These are phyloP conservation scores for Bruguiera gymnorhiza DNA, from an alignment of 345 rosid species.

Conservation along the genomic window DNA sequence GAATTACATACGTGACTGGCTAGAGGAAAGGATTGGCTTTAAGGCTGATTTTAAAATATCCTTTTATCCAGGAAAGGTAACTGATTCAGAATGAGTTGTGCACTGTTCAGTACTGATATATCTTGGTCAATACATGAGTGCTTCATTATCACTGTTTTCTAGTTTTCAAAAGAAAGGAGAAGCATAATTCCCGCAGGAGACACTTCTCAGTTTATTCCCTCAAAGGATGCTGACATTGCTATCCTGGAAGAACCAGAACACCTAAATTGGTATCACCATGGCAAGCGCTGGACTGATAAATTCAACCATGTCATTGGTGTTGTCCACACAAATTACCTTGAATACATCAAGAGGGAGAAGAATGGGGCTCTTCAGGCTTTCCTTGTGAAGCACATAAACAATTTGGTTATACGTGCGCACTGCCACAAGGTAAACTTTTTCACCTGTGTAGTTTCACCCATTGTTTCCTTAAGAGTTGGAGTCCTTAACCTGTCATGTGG, in stretches of 20 bases:
- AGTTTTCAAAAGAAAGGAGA: constrained; percentile 90
- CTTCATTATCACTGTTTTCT: constrained; percentile 18
- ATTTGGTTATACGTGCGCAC: constrained; percentile 81
- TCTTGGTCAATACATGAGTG: constrained; percentile 2
- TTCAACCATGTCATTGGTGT: constrained; percentile 95
- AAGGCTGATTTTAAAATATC: constrained; percentile 86
- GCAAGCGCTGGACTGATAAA: constrained; percentile 94
- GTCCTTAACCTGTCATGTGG: not conserved
- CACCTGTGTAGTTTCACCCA: not conserved
- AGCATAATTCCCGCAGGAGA: constrained; percentile 98
- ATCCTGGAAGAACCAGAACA: constrained; percentile 97
- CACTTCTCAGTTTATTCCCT: constrained; percentile 81
- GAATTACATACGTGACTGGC: constrained; percentile 87
- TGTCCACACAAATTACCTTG: constrained; percentile 97
- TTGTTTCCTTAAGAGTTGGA: not conserved
- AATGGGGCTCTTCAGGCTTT: constrained; percentile 94
- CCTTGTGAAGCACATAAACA: constrained; percentile 89
- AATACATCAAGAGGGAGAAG: constrained; percentile 95
- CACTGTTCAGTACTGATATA: constrained; percentile 1
- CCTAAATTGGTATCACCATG: constrained; percentile 96
- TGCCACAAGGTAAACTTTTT: constrained; percentile 67
- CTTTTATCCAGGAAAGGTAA: constrained; percentile 97
- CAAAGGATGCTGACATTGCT: constrained; percentile 90
- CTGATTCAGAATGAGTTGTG: constrained; percentile 10
- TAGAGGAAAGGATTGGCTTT: constrained; percentile 89